Evolutionary conservation across 768 basidiomycete genomes (phyloP), one percentile per base, ranked within the genome.

Genomic region (Kwoniella europaea): DNA sequence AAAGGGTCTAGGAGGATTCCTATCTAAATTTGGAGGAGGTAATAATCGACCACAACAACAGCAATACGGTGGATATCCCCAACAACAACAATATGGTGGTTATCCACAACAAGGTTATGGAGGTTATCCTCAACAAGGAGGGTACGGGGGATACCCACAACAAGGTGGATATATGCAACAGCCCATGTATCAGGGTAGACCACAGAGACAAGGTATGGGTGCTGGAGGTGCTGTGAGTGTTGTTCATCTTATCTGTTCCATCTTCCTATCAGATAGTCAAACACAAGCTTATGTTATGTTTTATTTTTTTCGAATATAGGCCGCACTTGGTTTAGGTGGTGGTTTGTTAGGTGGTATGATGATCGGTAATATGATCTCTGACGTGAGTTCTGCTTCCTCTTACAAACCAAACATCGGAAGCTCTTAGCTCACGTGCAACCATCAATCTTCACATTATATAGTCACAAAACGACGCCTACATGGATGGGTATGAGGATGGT

Each of bases 311-410:
- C 27, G 27, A 27, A 27, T 29, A 15, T 35, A 76, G 75, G 73
- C 76, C 29, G 76, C 75, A 16, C 63, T 81, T 1, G 79, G 79
- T 67, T 18, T 77, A 6, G 79, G 79, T 56, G 79, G 77, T 68
- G 79, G 79, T 74, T 50, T 74, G 43, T 61, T 77, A 54, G 75
- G 80, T 46, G 80, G 80, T 53, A 77, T 81, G 78, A 69, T 81
- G 73, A 65, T 81, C 16, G 80, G 75, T 12, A 71, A 79, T 41
- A 75, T 75, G 73, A 79, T 81, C 20, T 15, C 15, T 0, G 72
- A 78, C 69, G 80, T 81, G 60, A 74, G 80, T 71, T 1, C 5
- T 35, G 35, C 35, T 35, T 35, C 35, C 35, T 35, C 35, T 35
- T 9, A 35, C 35, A 35, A 0, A 9, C 4, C 35, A 35, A 35